A percentile compares a stretch with the other conserved stretches of the same genome.
These are phyloP conservation scores for Pleurotus eryngii DNA, from an alignment of 768 basidiomycete genomes.

Conservation along the genomic window DNA sequence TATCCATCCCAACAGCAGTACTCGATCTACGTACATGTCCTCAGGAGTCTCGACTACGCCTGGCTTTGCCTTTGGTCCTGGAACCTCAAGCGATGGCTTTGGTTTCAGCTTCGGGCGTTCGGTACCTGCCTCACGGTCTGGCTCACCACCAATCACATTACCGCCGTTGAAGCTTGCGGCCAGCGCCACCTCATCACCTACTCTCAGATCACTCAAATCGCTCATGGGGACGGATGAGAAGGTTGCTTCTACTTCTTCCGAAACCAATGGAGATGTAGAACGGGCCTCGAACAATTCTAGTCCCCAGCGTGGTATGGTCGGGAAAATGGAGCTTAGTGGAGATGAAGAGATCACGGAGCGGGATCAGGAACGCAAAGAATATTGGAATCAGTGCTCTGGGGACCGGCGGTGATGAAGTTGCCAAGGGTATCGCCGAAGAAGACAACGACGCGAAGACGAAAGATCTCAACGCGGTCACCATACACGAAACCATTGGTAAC, in stretches of 20 bases:
- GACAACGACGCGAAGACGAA: background rate
- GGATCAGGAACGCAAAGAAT: conserved; percentile 12
- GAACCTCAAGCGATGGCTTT: background rate
- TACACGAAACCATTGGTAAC: background rate
- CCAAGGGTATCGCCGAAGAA: background rate
- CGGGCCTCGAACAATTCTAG: conserved; percentile 8
- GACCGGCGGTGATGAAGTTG: background rate
- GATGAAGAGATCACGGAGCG: conserved; percentile 10
- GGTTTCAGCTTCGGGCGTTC: conserved; percentile 18
- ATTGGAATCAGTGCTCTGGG: background rate
- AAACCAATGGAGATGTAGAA: conserved; percentile 4
- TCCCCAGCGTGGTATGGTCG: conserved; percentile 14
- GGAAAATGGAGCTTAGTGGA: conserved; percentile 9
- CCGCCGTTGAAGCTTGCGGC: conserved; percentile 57
- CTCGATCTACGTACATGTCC: conserved; percentile 17
- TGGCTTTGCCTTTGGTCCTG: background rate
- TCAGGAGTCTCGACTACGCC: conserved; percentile 6
- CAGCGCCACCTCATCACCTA: conserved; percentile 9
- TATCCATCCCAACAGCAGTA: conserved; percentile 38
- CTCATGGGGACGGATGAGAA: background rate
- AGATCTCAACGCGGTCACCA: conserved; percentile 9
- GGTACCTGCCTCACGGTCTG: conserved; percentile 59
- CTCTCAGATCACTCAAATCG: conserved; percentile 1
- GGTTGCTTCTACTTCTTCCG: background rate
- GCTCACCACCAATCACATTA: conserved; percentile 68